These are phyloP conservation scores for Lasiodiplodia theobromae DNA, from an alignment of 2,329 filamentous ascomycete genomes.

Conservation along the genomic window DNA sequence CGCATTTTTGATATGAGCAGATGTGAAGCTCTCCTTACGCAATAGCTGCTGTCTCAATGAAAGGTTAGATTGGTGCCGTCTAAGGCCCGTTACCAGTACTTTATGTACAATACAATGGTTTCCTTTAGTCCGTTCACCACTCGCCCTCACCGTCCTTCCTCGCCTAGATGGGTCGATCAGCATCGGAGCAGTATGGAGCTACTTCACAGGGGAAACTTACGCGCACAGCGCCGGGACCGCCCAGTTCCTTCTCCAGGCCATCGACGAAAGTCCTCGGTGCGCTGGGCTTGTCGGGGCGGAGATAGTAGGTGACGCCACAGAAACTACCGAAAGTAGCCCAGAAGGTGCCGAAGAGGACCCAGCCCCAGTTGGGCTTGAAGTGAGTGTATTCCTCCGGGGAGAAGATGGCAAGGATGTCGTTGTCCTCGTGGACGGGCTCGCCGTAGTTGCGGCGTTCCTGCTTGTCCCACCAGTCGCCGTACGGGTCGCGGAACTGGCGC, in stretches of 20 bases:
- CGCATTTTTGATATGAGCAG: neutral
- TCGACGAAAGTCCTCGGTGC: conserved; percentile 55
- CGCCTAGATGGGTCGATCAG: conserved; percentile 27
- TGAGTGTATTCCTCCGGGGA: conserved; percentile 89
- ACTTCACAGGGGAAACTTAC: conserved; percentile 39
- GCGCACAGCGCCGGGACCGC: conserved; percentile 51
- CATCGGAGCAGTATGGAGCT: too few relatives aligned
- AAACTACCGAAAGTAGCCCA: conserved; percentile 50
- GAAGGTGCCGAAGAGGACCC: conserved; percentile 62
- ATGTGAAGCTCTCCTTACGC: neutral
- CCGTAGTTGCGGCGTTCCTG: conserved; percentile 97
- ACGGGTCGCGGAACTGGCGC: conserved; percentile 89
- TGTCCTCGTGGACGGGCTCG: conserved; percentile 95
- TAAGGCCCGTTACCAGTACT: conserved; percentile 14
- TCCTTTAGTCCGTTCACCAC: conserved; percentile 13
- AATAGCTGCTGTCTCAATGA: neutral
- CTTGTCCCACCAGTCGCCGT: conserved; percentile 95
- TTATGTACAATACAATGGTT: conserved; percentile 19
- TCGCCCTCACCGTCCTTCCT: conserved; percentile 34
- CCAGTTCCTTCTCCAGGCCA: conserved; percentile 57
- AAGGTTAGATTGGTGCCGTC: neutral
- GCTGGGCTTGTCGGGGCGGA: conserved; percentile 56
- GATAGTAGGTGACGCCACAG: conserved; percentile 47
- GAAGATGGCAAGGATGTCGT: conserved; percentile 91
- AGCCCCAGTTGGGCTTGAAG: conserved; percentile 74